These are phyloP conservation scores for Lasiosphaeriaceae sp. DNA, from an alignment of 495 filamentous ascomycete genomes.

Conservation along the genomic window DNA sequence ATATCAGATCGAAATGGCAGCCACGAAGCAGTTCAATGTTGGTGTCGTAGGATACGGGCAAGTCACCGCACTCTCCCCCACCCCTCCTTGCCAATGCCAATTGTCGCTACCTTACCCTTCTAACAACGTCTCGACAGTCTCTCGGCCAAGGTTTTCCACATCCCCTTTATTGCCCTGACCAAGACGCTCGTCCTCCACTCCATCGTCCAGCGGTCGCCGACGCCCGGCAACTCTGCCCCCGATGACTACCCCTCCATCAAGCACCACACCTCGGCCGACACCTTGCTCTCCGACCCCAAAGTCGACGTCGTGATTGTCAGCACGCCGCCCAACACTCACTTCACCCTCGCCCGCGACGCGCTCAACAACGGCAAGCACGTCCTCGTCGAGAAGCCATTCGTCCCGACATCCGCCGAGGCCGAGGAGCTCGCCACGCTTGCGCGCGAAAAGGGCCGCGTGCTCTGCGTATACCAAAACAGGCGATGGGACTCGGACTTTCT, in stretches of 20 bases:
- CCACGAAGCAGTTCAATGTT: conserved; percentile 42
- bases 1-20: conserved; percentile 11
- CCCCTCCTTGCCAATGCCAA: background rate
- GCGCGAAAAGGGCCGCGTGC: conserved; percentile 51
- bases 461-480: conserved; percentile 88
- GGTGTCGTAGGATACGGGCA: conserved; percentile 55
- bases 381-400: conserved; percentile 87
- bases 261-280: conserved; percentile 56
- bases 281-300: conserved; percentile 60
- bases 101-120: no score
- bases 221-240: conserved; percentile 54
- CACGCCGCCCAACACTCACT: conserved; percentile 75
- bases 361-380: conserved; percentile 78
- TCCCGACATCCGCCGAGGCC: conserved; percentile 67
- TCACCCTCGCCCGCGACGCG: conserved; percentile 57
- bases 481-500: conserved; percentile 84
- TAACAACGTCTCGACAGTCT: conserved; percentile 42
- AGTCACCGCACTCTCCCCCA: conserved; percentile 8
- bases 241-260: conserved; percentile 65
- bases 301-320: conserved; percentile 73
- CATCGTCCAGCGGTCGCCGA: conserved; percentile 65
- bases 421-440: conserved; percentile 64
- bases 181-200: conserved; percentile 66
- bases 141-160: conserved; percentile 87
- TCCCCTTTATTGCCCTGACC: conserved; percentile 71